Evolutionary conservation across 306 rosid species (phyloP).

Genomic region (Corylus heterophylla): DNA sequence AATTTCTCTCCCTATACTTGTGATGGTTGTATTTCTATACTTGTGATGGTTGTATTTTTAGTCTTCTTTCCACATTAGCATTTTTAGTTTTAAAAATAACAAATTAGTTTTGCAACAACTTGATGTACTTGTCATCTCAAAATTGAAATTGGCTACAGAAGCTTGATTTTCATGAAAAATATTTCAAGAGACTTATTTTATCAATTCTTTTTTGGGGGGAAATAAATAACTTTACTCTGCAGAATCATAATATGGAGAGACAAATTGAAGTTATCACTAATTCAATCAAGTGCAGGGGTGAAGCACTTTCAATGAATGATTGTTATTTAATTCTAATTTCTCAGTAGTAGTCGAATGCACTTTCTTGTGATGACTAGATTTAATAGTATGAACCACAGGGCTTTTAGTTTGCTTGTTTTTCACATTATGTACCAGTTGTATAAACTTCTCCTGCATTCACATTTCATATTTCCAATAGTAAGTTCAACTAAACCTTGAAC

Average conservation of each 20-base stretch:
- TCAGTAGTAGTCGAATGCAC: not conserved
- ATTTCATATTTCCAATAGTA: not conserved
- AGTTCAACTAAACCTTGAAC: not conserved
- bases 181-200: not conserved
- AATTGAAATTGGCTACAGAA: not conserved
- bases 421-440: not conserved
- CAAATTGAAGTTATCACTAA: not conserved
- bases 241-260: not conserved
- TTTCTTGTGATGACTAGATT: constrained; percentile 16
- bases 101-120: not conserved
- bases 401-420: constrained; percentile 5
- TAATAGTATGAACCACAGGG: not conserved
- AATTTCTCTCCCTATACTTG: not conserved
- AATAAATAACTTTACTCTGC: not conserved
- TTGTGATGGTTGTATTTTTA: not conserved
- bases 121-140: not conserved
- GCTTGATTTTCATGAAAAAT: not conserved
- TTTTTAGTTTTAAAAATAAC: not conserved
- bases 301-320: not conserved
- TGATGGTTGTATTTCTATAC: not conserved
- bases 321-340: not conserved
- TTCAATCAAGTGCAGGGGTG: not conserved
- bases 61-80: not conserved
- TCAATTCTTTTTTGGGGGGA: not conserved
- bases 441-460: not conserved